Evolutionary conservation across 345 rosid species (phyloP).

Genomic region (Brassica cretica): DNA sequence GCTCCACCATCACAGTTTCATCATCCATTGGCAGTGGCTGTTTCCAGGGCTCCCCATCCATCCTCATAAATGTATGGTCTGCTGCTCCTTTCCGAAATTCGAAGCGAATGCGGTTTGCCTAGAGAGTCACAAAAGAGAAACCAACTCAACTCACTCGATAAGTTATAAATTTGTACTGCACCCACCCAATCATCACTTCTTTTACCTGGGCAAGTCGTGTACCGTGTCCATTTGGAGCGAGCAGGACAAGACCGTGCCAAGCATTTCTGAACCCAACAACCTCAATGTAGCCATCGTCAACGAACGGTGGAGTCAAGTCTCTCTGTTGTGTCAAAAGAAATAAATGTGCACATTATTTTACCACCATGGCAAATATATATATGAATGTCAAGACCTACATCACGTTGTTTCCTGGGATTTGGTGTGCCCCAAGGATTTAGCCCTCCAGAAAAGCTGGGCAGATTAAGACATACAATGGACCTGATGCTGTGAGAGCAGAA

Average conservation of each 20-base stretch:
- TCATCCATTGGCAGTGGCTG: conserved; percentile 79
- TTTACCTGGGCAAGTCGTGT: conserved; percentile 63
- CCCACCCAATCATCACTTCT: not conserved
- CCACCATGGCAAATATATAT: not conserved
- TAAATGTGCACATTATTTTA: not conserved
- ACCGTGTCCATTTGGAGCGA: conserved; percentile 88
- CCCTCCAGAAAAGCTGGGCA: conserved; percentile 97
- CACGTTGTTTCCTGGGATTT: not conserved
- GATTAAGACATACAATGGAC: conserved; percentile 87
- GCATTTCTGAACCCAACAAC: conserved; percentile 96
- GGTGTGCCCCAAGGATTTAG: conserved; percentile 96
- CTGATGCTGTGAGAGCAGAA: conserved; percentile 43
- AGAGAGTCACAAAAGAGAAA: not conserved
- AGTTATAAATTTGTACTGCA: conserved; percentile 1
- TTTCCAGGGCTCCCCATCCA: conserved; percentile 98
- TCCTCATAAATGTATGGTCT: conserved; percentile 85
- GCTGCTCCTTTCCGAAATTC: conserved; percentile 86
- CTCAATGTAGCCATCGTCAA: conserved; percentile 83
- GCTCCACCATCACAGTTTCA: conserved; percentile 80
- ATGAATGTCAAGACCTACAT: conserved; percentile 35
- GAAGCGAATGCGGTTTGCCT: conserved; percentile 82
- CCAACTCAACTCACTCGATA: not conserved
- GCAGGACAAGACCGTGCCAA: conserved; percentile 92
- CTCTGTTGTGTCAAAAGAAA: conserved; percentile 49
- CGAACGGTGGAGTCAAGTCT: conserved; percentile 78